These are phyloP conservation scores for Nitzschia sp. DNA, from an alignment of 108 stramenopile species.

Conservation along the genomic window DNA sequence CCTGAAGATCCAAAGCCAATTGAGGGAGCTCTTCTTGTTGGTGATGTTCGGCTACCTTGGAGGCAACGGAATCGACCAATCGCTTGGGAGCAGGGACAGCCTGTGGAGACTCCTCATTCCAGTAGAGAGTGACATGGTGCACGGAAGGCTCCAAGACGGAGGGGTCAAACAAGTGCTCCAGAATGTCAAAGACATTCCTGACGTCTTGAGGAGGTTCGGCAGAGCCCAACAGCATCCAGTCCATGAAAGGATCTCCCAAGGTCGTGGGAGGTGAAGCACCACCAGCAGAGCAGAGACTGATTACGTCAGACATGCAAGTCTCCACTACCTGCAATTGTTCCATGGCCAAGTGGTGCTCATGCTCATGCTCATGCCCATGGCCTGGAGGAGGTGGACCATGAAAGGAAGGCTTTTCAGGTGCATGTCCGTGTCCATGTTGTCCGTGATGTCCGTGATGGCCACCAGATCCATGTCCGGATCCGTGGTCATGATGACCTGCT, in stretches of 20 bases:
- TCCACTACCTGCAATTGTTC: slow-evolving; percentile 16
- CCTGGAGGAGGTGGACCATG: neutral
- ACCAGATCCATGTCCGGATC: neutral
- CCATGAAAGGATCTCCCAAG: slow-evolving; percentile 31
- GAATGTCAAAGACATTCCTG: slow-evolving; percentile 8
- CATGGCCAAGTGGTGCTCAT: neutral
- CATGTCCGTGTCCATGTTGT: neutral
- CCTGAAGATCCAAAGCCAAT: slow-evolving; percentile 18
- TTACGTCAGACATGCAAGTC: slow-evolving; percentile 31
- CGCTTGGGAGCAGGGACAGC: slow-evolving; percentile 9
- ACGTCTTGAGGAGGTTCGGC: slow-evolving; percentile 5
- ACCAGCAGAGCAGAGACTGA: slow-evolving; percentile 17
- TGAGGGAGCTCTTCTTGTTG: slow-evolving; percentile 30
- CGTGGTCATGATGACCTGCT: neutral
- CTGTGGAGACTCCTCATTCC: neutral
- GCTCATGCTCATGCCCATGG: neutral
- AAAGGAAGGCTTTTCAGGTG: no score
- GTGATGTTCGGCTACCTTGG: slow-evolving; percentile 13
- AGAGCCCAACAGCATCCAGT: slow-evolving; percentile 28
- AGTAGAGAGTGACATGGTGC: slow-evolving; percentile 8
- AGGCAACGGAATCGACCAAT: slow-evolving; percentile 9
- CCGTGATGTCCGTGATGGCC: neutral
- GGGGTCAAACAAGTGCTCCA: slow-evolving; percentile 34
- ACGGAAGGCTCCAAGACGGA: slow-evolving; percentile 1
- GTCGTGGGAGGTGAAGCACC: slow-evolving; percentile 1